These are phyloP conservation scores for Chytriomyces sp. DNA, from an alignment of 192 early-diverging fungal genomes.

Conservation along the genomic window DNA sequence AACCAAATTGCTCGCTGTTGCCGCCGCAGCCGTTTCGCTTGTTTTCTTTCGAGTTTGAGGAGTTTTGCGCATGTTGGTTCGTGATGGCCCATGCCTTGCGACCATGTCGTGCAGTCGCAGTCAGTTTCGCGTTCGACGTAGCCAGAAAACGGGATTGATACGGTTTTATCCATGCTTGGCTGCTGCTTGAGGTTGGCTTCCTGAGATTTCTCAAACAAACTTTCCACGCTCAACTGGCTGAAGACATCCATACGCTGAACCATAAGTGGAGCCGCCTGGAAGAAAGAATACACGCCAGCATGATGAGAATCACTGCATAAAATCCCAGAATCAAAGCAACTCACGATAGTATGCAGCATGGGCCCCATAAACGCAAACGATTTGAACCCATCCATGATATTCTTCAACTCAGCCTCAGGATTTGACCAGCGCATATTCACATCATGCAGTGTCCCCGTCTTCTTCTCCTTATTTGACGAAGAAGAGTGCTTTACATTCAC, in stretches of 20 bases:
- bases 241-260: slow-evolving; percentile 18
- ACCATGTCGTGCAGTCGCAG: slow-evolving; percentile 22
- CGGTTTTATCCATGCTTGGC: not conserved
- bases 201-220: not conserved
- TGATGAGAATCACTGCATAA: not conserved
- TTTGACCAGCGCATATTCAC: slow-evolving; percentile 29
- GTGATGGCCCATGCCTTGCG: slow-evolving; percentile 18
- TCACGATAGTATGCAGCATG: slow-evolving; percentile 23
- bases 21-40: not conserved
- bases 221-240: not conserved
- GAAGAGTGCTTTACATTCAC: slow-evolving; percentile 31
- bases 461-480: not conserved
- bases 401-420: slow-evolving; percentile 28
- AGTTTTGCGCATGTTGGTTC: not conserved
- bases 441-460: slow-evolving; percentile 6
- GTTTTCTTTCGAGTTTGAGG: not conserved
- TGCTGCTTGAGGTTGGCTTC: not conserved
- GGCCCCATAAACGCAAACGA: slow-evolving; percentile 26
- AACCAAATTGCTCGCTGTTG: slow-evolving; percentile 11
- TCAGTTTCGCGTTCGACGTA: slow-evolving; percentile 13
- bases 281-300: not conserved
- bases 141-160: slow-evolving; percentile 29
- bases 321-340: too few relatives aligned
- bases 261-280: slow-evolving; percentile 10
- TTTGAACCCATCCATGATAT: slow-evolving; percentile 34